These are phyloP conservation scores for Sambucus nigra DNA, from an alignment of 129 eudicot genomes.

Conservation along the genomic window DNA sequence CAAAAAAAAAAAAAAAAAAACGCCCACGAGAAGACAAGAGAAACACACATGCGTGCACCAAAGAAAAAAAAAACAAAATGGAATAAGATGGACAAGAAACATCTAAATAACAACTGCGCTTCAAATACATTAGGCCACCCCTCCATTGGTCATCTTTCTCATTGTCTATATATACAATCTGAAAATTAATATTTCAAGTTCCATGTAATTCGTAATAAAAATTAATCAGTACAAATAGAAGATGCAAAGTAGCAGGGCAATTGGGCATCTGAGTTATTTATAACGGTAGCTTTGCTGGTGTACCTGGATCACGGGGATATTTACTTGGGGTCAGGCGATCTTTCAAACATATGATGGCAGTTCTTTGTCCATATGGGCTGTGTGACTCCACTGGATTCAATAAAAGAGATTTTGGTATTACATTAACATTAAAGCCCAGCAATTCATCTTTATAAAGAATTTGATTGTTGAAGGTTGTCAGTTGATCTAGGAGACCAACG, in stretches of 20 bases:
- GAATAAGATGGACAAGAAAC: too few species aligned
- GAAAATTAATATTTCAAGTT: background rate
- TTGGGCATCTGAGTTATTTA: slow-evolving; percentile 28
- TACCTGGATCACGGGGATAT: slow-evolving; percentile 95
- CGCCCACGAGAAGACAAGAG: too few species aligned
- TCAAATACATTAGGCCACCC: background rate
- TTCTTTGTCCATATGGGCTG: slow-evolving; percentile 91
- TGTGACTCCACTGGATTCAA: slow-evolving; percentile 72
- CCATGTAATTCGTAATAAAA: slow-evolving; percentile 1
- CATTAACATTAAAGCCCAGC: slow-evolving; percentile 6
- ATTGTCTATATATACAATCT: slow-evolving; percentile 1
- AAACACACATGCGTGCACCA: too few species aligned
- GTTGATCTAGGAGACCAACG: slow-evolving; percentile 2
- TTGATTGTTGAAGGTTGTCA: slow-evolving; percentile 3
- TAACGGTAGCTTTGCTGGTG: slow-evolving; percentile 86
- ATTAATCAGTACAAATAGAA: background rate
- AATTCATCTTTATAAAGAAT: background rate
- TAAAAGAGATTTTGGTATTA: slow-evolving; percentile 9
- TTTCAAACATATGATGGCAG: slow-evolving; percentile 75
- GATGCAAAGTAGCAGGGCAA: slow-evolving; percentile 4
- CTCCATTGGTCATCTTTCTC: background rate
- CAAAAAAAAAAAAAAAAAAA: too few species aligned
- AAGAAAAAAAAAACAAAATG: too few species aligned
- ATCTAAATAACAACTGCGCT: too few species aligned
- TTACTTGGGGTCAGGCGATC: slow-evolving; percentile 64